Evolutionary conservation across 805 yeast species (phyloP), one percentile per base, ranked within the genome.

Genomic region (Clavispora fructus): DNA sequence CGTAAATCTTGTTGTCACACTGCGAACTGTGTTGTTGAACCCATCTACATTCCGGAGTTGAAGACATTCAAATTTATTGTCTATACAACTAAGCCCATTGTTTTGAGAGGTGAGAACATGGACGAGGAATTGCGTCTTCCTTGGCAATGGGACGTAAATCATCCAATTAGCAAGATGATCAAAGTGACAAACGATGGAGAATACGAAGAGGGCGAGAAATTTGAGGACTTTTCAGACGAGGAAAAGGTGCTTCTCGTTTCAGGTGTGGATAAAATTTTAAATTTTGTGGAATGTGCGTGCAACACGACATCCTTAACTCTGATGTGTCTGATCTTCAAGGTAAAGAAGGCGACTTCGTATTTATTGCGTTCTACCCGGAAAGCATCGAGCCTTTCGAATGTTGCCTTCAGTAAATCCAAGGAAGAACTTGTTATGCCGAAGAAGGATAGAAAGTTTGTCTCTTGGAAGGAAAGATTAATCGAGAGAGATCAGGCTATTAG

Each of bases 91-190:
- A 74, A 70, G 41, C 78, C 78, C 2, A 77, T 91, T 26, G 69
- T 38, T 11, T 51, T 71, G 23, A 55, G 55, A 31, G 45, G 58
- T 2, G 52, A 52, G 2, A 61, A 56, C 2, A 12, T 72, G 43
- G 63, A 73, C 9, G 78, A 82, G 35, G 97, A 91, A 59, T 64
- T 92, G 17, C 76, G 91, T 0, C 63, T 89, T 9, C 79, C 82
- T 1, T 92, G 98, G 98, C 87, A 84, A 49, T 92, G 97, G 96
- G 96, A 90, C 59, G 60, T 65, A 3, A 52, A 68, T 14, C 96
- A 90, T 60, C 96, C 97, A 2, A 85, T 89, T 33, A 67, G 70
- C 44, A 73, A 74, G 52, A 65, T 85, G 45, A 69, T 77, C 25
- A 63, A 68, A 25, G 47, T 50, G 17, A 54, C 48, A 19, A 56